Conservation (phyloP, 495 filamentous ascomycete species). For the Penicillium mononematosum region DNA sequence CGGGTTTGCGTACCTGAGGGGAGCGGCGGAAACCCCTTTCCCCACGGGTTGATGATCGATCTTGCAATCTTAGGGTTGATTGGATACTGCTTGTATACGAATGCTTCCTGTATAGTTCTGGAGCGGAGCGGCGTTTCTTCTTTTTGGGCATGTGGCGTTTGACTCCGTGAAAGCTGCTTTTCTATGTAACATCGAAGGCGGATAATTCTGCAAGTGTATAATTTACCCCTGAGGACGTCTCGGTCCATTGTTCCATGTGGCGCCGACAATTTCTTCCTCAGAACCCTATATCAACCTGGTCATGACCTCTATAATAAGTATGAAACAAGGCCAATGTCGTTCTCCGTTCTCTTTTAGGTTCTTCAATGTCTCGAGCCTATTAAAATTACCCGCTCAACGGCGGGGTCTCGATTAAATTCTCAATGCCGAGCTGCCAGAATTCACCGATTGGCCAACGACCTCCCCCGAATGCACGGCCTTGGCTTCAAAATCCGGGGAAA, state of each 20-base stretch:
- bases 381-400: background rate
- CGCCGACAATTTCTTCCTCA: background rate
- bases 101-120: background rate
- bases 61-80: background rate
- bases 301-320: background rate
- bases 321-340: background rate
- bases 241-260: background rate
- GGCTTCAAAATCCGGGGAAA: slow-evolving; percentile 22
- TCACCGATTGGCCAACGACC: slow-evolving; percentile 5
- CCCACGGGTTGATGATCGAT: background rate
- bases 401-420: background rate
- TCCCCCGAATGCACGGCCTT: background rate
- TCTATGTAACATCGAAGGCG: background rate
- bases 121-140: background rate
- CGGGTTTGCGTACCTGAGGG: background rate
- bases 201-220: background rate
- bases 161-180: background rate
- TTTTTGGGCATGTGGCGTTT: background rate
- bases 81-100: background rate
- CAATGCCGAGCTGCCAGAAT: background rate
- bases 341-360: background rate
- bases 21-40: background rate
- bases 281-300: background rate
- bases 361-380: background rate
- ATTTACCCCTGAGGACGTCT: background rate